Conservation (phyloP, 768 basidiomycete species). For the Mycena metata region DNA sequence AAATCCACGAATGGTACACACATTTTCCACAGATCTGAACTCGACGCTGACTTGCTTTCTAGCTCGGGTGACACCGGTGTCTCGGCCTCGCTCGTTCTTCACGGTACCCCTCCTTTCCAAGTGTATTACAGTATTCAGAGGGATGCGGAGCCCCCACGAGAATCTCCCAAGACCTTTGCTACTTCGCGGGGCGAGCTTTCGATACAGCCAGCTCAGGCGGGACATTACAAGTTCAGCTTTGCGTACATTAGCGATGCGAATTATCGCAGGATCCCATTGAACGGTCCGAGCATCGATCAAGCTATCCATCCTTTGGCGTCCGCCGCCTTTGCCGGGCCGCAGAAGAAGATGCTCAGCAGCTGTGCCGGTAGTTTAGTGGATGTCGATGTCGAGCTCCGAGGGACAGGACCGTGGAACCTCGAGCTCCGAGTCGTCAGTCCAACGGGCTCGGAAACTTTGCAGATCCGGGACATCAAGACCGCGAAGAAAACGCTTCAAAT, state of each 20-base stretch:
- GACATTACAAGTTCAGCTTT: slow-evolving; percentile 90
- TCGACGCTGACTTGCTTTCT: slow-evolving; percentile 25
- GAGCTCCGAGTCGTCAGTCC: slow-evolving; percentile 87
- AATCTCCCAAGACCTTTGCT: slow-evolving; percentile 71
- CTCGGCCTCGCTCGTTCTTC: slow-evolving; percentile 86
- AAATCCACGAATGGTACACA: slow-evolving; percentile 89
- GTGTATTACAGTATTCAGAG: slow-evolving; percentile 84
- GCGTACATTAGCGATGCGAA: slow-evolving; percentile 84
- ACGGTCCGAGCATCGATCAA: slow-evolving; percentile 86
- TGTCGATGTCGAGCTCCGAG: slow-evolving; percentile 88
- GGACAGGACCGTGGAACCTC: slow-evolving; percentile 91
- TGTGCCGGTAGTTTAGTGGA: slow-evolving; percentile 85
- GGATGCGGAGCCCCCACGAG: slow-evolving; percentile 73
- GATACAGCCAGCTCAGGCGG: slow-evolving; percentile 89
- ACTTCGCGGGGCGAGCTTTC: slow-evolving; percentile 85
- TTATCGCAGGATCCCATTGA: slow-evolving; percentile 82
- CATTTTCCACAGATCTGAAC: neutral
- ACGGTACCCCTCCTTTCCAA: slow-evolving; percentile 91
- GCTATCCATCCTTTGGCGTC: slow-evolving; percentile 90
- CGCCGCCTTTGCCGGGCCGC: slow-evolving; percentile 73
- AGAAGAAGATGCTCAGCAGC: slow-evolving; percentile 73
- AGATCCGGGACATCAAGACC: slow-evolving; percentile 67
- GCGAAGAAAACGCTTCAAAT: slow-evolving; percentile 70
- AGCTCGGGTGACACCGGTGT: slow-evolving; percentile 95
- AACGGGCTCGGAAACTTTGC: slow-evolving; percentile 70